Evolutionary conservation across 1,139 yeast species (phyloP).

Genomic region (Blastobotrys ciferrii): DNA sequence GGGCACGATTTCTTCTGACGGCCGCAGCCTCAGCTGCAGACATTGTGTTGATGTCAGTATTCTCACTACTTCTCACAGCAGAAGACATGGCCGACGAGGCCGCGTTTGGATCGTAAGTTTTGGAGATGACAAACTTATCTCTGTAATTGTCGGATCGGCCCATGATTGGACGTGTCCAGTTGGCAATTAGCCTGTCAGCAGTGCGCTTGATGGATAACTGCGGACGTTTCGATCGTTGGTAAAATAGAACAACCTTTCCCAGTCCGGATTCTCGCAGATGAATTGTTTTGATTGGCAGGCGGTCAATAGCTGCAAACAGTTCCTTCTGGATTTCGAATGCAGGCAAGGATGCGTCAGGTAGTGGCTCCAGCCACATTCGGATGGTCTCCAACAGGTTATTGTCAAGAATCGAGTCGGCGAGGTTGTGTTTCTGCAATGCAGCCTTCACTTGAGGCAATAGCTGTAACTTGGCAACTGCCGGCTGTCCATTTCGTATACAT

Average conservation of each 20-base stretch:
- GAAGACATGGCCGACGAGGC: conserved; percentile 17
- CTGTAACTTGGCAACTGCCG: conserved; percentile 85
- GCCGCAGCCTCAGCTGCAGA: conserved; percentile 85
- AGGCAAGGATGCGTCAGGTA: conserved; percentile 97
- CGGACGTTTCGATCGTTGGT: conserved; percentile 86
- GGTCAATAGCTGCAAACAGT: conserved; percentile 67
- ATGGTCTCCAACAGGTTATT: conserved; percentile 92
- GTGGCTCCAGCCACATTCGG: conserved; percentile 95
- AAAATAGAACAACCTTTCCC: conserved; percentile 91
- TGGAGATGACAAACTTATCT: conserved; percentile 73
- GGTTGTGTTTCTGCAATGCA: conserved; percentile 74
- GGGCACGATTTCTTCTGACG: conserved; percentile 84
- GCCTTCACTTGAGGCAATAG: conserved; percentile 76
- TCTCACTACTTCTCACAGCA: conserved; percentile 1
- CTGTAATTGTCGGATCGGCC: conserved; percentile 93
- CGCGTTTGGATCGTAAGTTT: conserved; percentile 59
- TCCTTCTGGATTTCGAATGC: conserved; percentile 94
- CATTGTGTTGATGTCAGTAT: conserved; percentile 7
- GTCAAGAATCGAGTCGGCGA: conserved; percentile 88
- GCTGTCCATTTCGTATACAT: conserved; percentile 59
- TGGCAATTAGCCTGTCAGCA: conserved; percentile 89
- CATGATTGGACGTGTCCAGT: conserved; percentile 98
- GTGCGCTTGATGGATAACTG: conserved; percentile 81
- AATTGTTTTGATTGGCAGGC: conserved; percentile 89
- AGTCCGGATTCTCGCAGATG: conserved; percentile 92